Percentiles rank a stretch among this genome's conserved stretches.
Evolutionary conservation across 2,329 filamentous ascomycete genomes (phyloP).

Genomic region (Nigrograna mackinnonii): DNA sequence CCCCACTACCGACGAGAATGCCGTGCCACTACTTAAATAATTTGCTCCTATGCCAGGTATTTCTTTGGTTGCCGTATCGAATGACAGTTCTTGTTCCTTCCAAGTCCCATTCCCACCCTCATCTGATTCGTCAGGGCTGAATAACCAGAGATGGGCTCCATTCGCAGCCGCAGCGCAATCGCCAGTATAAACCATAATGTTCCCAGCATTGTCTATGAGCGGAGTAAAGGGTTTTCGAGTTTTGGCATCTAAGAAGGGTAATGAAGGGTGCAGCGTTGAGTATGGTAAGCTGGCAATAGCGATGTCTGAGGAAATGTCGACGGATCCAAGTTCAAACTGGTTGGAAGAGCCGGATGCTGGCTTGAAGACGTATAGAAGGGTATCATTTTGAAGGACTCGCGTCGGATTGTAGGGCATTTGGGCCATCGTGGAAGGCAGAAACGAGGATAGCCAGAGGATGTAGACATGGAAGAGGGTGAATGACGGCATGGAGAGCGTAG

Average conservation of each 20-base stretch:
- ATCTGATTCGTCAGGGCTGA: slow-evolving; percentile 52
- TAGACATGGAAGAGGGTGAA: slow-evolving; percentile 7
- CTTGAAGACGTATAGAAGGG: slow-evolving; percentile 72
- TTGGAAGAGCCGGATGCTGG: slow-evolving; percentile 52
- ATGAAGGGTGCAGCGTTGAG: slow-evolving; percentile 56
- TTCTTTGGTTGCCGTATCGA: slow-evolving; percentile 37
- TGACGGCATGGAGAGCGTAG: slow-evolving; percentile 4
- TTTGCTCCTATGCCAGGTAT: slow-evolving; percentile 52
- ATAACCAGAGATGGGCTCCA: slow-evolving; percentile 69
- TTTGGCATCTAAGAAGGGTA: slow-evolving; percentile 65
- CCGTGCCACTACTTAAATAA: slow-evolving; percentile 63
- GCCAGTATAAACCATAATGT: slow-evolving; percentile 74
- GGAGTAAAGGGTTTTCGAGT: slow-evolving; percentile 66
- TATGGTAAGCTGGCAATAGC: slow-evolving; percentile 47
- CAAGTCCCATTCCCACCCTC: slow-evolving; percentile 58
- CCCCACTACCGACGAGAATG: slow-evolving; percentile 67
- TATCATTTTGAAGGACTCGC: slow-evolving; percentile 63
- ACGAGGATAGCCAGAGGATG: slow-evolving; percentile 10
- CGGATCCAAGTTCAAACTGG: slow-evolving; percentile 60
- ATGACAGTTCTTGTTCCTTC: slow-evolving; percentile 48
- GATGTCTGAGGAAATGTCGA: slow-evolving; percentile 67
- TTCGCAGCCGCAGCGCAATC: slow-evolving; percentile 63
- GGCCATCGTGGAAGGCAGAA: slow-evolving; percentile 22
- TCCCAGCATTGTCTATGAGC: slow-evolving; percentile 67
- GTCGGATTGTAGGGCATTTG: slow-evolving; percentile 78